phyloP scores from a whole-genome alignment of 1,139 yeast genomes.

The Nakaseomyces delphensis region DNA sequence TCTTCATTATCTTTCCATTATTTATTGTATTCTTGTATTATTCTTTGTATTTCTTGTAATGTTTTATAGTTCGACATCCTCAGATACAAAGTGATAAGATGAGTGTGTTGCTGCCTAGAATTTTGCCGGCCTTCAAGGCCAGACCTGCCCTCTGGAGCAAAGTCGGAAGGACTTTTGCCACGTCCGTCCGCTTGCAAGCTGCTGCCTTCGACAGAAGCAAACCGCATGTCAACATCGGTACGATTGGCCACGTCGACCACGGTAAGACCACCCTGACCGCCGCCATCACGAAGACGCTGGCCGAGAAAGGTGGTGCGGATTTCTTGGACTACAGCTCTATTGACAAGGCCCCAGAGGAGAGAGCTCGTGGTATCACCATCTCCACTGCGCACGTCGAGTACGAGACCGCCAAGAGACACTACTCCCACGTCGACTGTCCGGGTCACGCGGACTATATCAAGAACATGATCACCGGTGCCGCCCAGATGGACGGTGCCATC shows the following conservation, averaged over 20 bases:
- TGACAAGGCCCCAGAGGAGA: conserved; percentile 98
- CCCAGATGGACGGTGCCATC: conserved; percentile 99
- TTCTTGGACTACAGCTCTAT: conserved; percentile 90
- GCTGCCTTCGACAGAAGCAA: conserved; percentile 66
- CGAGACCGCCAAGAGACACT: conserved; percentile 86
- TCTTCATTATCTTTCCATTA: too few species aligned
- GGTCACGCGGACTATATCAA: conserved; percentile 99
- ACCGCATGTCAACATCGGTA: conserved; percentile 95
- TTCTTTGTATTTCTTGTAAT: background rate
- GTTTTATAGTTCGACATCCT: too few species aligned
- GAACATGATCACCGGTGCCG: conserved; percentile 99
- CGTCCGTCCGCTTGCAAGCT: conserved; percentile 3
- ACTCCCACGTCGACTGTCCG: conserved; percentile 96
- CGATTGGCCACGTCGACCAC: conserved; percentile 96
- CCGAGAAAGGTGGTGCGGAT: conserved; percentile 82
- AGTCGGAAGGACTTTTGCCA: conserved; percentile 3
- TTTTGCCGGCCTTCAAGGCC: background rate
- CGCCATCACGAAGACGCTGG: conserved; percentile 91
- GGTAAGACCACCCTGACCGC: conserved; percentile 98
- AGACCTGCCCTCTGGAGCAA: conserved; percentile 1
- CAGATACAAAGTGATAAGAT: background rate
- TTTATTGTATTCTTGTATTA: background rate
- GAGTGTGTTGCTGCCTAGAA: conserved; percentile 2
- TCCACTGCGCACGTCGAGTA: conserved; percentile 96
- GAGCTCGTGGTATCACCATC: conserved; percentile 99